Base-by-base conservation (phyloP, 192 early-diverging fungal genomes). In the Linnemannia elongata region DNA sequence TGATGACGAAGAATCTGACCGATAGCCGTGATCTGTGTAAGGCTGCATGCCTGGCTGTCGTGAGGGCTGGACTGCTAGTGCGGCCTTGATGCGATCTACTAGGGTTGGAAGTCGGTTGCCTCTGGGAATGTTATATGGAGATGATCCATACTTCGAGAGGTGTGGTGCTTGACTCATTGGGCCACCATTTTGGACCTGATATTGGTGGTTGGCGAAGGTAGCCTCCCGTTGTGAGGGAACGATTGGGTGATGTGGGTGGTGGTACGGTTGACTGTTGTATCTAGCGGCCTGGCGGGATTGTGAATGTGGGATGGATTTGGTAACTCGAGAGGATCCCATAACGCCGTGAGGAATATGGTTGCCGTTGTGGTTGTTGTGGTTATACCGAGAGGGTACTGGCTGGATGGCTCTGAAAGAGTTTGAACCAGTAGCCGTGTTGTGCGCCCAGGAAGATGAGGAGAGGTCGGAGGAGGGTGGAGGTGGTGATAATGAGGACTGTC, bases 71-170 rank as follows among this genome's bases (percentile, higher is more conserved):
- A 66, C 60, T 33, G 60, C 69, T 22, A 87, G 49, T 20, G 80
- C 85, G 10, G 75, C 75, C 47, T 81, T 87, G 68, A 87, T 87
- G n/a, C 85, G 69, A 42, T 78, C 80, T 39, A 87, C 72, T 20
- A 87, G 66, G 33, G 85, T 57, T 5, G 79, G 85, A 39, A 74
- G 57, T 68, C 78, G 45, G 20, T 77, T 72, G 69, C 69, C 60
- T 44, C 47, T 79, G 66, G 76, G 76, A 77, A 60, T 36, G 13
- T 35, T 22, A 36, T 74, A 77, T 22, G 77, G 74, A 55, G 82
- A 76, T 18, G 76, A 71, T 66, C 74, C 75, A 54, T 49, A 60
- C 30, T 42, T 22, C 8, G 81, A 77, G 10, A 30, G 45, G 17
- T 54, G 42, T 4, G 72, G 20, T 74, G 38, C 39, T 42, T 8